A percentile compares a stretch with the other conserved stretches of the same genome.
Evolutionary conservation across 2,329 filamentous ascomycete species (phyloP).

Genomic region (Dothistroma pini): DNA sequence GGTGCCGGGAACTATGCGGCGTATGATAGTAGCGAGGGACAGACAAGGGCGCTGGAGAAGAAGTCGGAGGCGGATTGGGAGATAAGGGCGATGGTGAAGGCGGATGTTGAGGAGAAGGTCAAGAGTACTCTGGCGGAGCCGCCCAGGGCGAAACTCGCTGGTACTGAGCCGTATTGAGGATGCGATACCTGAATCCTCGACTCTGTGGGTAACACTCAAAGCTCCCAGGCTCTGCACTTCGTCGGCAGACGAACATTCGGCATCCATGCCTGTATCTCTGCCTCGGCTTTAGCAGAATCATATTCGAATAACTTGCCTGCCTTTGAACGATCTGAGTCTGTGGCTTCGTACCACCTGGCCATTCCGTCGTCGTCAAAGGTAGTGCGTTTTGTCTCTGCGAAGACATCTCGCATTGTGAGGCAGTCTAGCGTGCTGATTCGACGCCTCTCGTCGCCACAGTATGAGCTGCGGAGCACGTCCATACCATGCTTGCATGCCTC

Average conservation of each 20-base stretch:
- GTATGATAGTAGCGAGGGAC: constrained; percentile 34
- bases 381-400: neutral
- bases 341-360: constrained; percentile 2
- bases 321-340: neutral
- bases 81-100: constrained; percentile 30
- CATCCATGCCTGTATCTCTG: neutral
- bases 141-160: constrained; percentile 38
- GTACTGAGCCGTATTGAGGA: constrained; percentile 7
- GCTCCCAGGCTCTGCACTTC: neutral
- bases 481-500: neutral
- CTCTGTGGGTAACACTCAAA: neutral
- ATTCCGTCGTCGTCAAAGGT: constrained; percentile 9
- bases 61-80: constrained; percentile 29
- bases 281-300: neutral
- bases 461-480: neutral
- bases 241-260: neutral
- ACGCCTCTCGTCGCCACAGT: neutral
- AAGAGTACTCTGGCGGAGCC: constrained; percentile 41
- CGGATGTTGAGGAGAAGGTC: constrained; percentile 40
- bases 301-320: neutral
- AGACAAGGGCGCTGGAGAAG: constrained; percentile 30
- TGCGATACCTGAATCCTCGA: neutral
- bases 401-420: neutral
- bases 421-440: constrained; percentile 2
- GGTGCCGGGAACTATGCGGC: constrained; percentile 46